phyloP scores from a whole-genome alignment of 2,329 filamentous ascomycete genomes.

The Trichophaea hybrida region DNA sequence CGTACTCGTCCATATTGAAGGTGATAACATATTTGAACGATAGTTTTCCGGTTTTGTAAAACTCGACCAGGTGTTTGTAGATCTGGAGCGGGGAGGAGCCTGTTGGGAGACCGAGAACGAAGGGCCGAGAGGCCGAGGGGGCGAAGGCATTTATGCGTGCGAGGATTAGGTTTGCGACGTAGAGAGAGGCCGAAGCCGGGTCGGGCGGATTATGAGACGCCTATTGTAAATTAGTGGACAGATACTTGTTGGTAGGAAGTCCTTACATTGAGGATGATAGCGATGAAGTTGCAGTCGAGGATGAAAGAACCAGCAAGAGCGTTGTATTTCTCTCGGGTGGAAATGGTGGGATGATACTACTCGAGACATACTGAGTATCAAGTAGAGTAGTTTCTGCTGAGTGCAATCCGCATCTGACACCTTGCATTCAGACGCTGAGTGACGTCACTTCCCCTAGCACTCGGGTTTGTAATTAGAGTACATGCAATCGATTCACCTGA shows the following conservation, averaged over 20 bases:
- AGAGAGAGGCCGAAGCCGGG: conserved; percentile 15
- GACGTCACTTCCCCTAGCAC: background rate
- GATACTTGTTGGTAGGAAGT: no score
- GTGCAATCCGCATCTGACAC: no score
- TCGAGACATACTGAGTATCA: no score
- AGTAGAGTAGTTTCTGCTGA: no score
- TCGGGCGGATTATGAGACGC: conserved; percentile 17
- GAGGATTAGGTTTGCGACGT: conserved; percentile 18
- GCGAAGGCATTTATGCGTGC: conserved; percentile 65
- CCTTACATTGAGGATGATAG: no score
- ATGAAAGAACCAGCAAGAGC: no score
- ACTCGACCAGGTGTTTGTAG: conserved; percentile 57
- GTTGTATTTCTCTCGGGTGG: no score
- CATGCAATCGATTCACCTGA: background rate
- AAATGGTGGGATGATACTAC: no score
- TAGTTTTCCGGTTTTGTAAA: conserved; percentile 40
- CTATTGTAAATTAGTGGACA: background rate
- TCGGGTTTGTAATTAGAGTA: background rate
- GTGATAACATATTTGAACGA: conserved; percentile 81
- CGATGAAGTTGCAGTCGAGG: no score
- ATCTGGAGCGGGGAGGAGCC: conserved; percentile 58
- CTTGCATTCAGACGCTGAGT: no score
- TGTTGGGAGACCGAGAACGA: conserved; percentile 71
- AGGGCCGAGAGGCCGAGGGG: conserved; percentile 57
- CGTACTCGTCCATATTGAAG: conserved; percentile 92